Percentiles rank a stretch among this genome's conserved stretches.
phyloP scores from a whole-genome alignment of 106 monocot genomes.

The Vanilla planifolia region DNA sequence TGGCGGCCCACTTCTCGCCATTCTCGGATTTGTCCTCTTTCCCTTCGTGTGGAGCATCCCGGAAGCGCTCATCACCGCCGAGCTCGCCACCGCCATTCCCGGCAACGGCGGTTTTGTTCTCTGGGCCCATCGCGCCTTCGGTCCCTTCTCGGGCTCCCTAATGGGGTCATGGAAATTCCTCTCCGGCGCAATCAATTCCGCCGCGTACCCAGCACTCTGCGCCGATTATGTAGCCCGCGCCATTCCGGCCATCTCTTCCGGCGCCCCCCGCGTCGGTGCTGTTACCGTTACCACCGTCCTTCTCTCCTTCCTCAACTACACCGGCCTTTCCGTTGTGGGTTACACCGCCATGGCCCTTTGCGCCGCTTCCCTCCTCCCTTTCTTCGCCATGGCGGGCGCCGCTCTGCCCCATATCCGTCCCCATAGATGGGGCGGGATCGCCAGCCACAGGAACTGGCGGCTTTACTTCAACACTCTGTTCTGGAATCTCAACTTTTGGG shows the following conservation, averaged over 20 bases:
- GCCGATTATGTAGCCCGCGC: constrained; percentile 65
- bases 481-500: constrained; percentile 90
- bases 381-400: constrained; percentile 38
- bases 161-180: constrained; percentile 86
- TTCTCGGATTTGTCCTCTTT: constrained; percentile 72
- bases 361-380: constrained; percentile 48
- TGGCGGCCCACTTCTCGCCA: constrained; percentile 67
- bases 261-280: constrained; percentile 17
- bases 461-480: constrained; percentile 76
- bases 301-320: constrained; percentile 69
- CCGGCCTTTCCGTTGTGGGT: constrained; percentile 61
- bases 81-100: constrained; percentile 71
- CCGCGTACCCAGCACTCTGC: constrained; percentile 66
- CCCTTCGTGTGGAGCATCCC: constrained; percentile 84
- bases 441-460: constrained; percentile 47
- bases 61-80: constrained; percentile 76
- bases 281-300: constrained; percentile 22
- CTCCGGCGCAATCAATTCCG: constrained; percentile 73
- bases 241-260: constrained; percentile 22
- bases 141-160: constrained; percentile 52
- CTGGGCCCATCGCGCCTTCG: constrained; percentile 78
- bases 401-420: constrained; percentile 40
- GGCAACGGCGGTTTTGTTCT: constrained; percentile 92
- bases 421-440: constrained; percentile 39
- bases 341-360: constrained; percentile 55